Evolutionary conservation across 768 basidiomycete species (phyloP).

Genomic region (Filobasidium wieringae): DNA sequence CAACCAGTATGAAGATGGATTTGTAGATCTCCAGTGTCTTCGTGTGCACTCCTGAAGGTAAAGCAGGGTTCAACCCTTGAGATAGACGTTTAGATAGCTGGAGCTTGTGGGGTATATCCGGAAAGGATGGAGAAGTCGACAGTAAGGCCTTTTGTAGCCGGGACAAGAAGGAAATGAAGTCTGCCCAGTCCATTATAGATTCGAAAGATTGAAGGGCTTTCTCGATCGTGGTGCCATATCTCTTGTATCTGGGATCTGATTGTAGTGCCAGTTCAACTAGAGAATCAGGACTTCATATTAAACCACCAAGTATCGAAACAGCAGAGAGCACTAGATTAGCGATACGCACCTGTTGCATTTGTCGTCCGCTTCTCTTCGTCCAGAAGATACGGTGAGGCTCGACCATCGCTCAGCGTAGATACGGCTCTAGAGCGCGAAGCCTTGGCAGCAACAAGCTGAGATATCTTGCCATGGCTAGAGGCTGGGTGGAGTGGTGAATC

Average conservation of each 20-base stretch:
- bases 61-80: slow-evolving; percentile 93
- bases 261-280: too few species aligned
- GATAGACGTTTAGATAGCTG: slow-evolving; percentile 87
- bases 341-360: background rate
- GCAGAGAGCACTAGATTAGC: background rate
- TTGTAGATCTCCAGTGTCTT: slow-evolving; percentile 88
- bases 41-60: slow-evolving; percentile 94
- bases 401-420: too few species aligned
- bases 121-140: slow-evolving; percentile 76
- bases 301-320: too few species aligned
- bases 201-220: slow-evolving; percentile 86
- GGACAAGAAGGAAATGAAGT: slow-evolving; percentile 94
- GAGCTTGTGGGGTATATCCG: slow-evolving; percentile 88
- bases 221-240: slow-evolving; percentile 84
- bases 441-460: background rate
- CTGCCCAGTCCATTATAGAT: slow-evolving; percentile 96
- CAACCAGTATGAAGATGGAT: slow-evolving; percentile 79
- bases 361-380: too few species aligned
- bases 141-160: slow-evolving; percentile 73
- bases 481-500: background rate
- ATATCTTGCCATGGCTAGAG: background rate
- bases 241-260: slow-evolving; percentile 80
- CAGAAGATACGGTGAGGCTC: too few species aligned
- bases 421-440: background rate
- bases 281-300: too few species aligned